Evolutionary conservation across 2,329 filamentous ascomycete species (phyloP).

Genomic region (Zasmidium angulare): DNA sequence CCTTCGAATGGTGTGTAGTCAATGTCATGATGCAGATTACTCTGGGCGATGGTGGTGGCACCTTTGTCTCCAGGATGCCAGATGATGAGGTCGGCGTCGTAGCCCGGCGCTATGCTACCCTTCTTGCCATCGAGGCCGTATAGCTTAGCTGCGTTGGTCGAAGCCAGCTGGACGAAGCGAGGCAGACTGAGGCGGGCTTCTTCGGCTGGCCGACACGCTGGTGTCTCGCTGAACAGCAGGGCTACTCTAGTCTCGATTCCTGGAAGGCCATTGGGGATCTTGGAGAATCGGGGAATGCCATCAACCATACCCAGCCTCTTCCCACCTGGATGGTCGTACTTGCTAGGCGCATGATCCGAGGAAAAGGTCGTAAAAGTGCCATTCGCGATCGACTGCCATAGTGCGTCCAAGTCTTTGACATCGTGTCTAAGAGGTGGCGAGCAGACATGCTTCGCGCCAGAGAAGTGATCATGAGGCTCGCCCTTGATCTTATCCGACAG

Average conservation of each 20-base stretch:
- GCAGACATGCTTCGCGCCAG: slow-evolving; percentile 38
- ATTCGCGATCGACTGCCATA: slow-evolving; percentile 38
- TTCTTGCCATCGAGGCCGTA: slow-evolving; percentile 44
- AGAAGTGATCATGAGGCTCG: slow-evolving; percentile 35
- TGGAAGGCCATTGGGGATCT: slow-evolving; percentile 47
- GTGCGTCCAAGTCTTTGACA: slow-evolving; percentile 33
- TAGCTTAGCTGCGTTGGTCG: slow-evolving; percentile 45
- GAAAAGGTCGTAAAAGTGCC: slow-evolving; percentile 37
- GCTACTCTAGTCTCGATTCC: slow-evolving; percentile 45
- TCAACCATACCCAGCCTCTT: slow-evolving; percentile 41
- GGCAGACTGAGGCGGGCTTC: slow-evolving; percentile 33
- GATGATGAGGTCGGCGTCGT: slow-evolving; percentile 47
- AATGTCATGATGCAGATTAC: slow-evolving; percentile 59
- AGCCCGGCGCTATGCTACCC: slow-evolving; percentile 43
- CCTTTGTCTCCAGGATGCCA: slow-evolving; percentile 39
- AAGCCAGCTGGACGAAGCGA: slow-evolving; percentile 47
- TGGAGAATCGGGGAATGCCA: slow-evolving; percentile 38
- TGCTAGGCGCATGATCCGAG: slow-evolving; percentile 41
- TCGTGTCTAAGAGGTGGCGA: slow-evolving; percentile 36
- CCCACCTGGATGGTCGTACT: slow-evolving; percentile 38
- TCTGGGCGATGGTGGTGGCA: slow-evolving; percentile 36
- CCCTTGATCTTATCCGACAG: slow-evolving; percentile 34
- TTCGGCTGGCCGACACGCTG: slow-evolving; percentile 28
- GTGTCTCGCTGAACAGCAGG: slow-evolving; percentile 39
- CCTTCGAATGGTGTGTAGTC: slow-evolving; percentile 66